A percentile compares a stretch with the other conserved stretches of the same genome.
These are phyloP conservation scores for Corylus avellana DNA, from an alignment of 306 rosid species.

Conservation along the genomic window DNA sequence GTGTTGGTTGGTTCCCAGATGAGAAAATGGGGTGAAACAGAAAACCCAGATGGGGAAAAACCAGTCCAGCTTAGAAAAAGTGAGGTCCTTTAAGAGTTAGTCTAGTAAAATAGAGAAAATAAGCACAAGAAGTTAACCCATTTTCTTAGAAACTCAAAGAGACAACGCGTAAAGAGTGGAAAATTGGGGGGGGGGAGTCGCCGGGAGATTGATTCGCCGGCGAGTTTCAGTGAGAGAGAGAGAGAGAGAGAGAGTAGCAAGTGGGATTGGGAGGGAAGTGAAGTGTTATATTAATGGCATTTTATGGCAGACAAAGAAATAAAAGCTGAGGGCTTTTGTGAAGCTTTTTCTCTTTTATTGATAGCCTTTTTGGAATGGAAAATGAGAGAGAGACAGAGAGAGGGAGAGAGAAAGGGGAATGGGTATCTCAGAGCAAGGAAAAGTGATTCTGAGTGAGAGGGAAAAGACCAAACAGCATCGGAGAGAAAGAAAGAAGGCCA, in stretches of 20 bases:
- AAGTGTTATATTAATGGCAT: constrained; percentile 33
- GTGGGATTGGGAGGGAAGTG: constrained; percentile 5
- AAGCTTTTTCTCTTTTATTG: constrained; percentile 37
- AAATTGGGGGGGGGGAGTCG: neutral
- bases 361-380: neutral
- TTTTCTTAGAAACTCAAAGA: constrained; percentile 8
- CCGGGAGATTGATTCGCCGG: constrained; percentile 6
- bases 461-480: constrained; percentile 41
- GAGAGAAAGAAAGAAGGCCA: constrained; percentile 17
- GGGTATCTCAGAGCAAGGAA: neutral
- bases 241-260: neutral
- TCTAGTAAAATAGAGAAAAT: neutral
- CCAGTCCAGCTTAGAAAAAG: neutral
- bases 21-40: neutral
- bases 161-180: neutral
- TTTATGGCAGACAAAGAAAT: constrained; percentile 47
- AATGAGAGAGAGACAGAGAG: constrained; percentile 5
- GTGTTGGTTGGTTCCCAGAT: neutral
- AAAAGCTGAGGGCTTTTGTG: constrained; percentile 40
- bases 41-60: constrained; percentile 3
- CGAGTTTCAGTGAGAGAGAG: neutral
- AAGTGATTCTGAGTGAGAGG: constrained; percentile 31
- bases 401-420: neutral
- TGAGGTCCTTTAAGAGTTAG: neutral
- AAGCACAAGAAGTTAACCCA: constrained; percentile 1